Evolutionary conservation across 139 green algal species (phyloP), one percentile per base, ranked within the genome.

Genomic region (Haematococcus lacustris): DNA sequence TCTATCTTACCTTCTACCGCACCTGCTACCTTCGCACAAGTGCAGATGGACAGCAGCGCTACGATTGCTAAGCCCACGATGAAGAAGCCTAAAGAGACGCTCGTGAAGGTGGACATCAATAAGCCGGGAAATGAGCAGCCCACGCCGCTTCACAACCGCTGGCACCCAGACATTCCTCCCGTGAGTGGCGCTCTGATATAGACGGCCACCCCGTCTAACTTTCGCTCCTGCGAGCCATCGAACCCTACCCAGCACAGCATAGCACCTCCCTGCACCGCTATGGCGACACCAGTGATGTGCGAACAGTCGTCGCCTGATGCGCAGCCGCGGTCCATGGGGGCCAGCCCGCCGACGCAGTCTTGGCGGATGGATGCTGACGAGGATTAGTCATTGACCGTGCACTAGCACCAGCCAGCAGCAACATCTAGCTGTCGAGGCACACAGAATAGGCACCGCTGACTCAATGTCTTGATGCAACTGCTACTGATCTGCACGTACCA

Each of bases 131-230:
- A 23, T 35, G 87, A 93, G 40, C 88, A 93, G 77, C 60, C 77
- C n/a, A 73, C 68, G 68, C 74, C 80, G n/a, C 77, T 87, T 33
- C 88, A 93, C 77, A 93, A 93, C 80, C 70, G 88, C 0, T 91
- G 86, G 87, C 87, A 91, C 50, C 86, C 86, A 13, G 87, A 93
- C 69, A 93, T 93, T 35, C 88, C 88, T 9, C 51, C 72, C 38
- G 80, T 90, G 67, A 60, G 71, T 51, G 2, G n/a, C n/a, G n/a
- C n/a, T n/a, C n/a, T n/a, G n/a, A n/a, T n/a, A n/a, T n/a, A n/a
- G n/a, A n/a, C n/a, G n/a, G n/a, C n/a, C n/a, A n/a, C n/a, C n/a
- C n/a, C n/a, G n/a, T n/a, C n/a, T n/a, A n/a, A n/a, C n/a, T n/a
- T n/a, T n/a, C n/a, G n/a, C n/a, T n/a, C n/a, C 7, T 68, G 1